Evolutionary conservation across 495 filamentous ascomycete genomes (phyloP).

Genomic region (Friedmanniomyces simplex): DNA sequence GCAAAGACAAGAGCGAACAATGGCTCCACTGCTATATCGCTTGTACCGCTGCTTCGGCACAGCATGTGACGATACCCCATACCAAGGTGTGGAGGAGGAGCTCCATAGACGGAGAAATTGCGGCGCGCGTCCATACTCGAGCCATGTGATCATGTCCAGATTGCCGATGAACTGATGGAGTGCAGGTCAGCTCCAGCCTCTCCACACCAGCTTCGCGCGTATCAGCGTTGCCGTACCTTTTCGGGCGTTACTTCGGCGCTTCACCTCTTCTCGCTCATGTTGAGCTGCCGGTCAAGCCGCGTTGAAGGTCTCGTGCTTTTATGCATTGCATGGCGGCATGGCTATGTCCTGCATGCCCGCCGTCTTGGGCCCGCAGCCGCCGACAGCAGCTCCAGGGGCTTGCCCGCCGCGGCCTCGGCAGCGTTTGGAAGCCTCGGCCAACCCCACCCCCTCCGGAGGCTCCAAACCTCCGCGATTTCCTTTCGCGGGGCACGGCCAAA

Average conservation of each 20-base stretch:
- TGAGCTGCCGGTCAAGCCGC: no score
- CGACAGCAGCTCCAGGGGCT: no score
- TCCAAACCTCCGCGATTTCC: no score
- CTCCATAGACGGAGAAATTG: slow-evolving; percentile 9
- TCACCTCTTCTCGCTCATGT: not conserved
- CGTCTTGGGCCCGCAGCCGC: no score
- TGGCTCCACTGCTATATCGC: not conserved
- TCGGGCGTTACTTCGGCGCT: not conserved
- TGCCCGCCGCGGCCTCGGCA: no score
- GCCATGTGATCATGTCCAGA: slow-evolving; percentile 11
- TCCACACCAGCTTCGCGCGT: not conserved
- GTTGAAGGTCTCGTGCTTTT: no score
- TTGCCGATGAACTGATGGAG: not conserved
- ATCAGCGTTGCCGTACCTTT: not conserved
- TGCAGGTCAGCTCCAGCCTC: not conserved
- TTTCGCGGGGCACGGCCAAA: not conserved
- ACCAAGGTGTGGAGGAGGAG: not conserved
- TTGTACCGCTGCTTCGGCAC: not conserved
- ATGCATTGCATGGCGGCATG: no score
- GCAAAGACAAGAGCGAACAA: not conserved
- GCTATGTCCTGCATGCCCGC: no score
- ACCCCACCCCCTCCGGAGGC: no score
- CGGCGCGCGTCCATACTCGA: not conserved
- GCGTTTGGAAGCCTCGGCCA: no score
- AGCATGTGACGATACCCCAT: not conserved